Evolutionary conservation across 768 basidiomycete species (phyloP), one percentile per base, ranked within the genome.

Genomic region (Termitomyces sp.): DNA sequence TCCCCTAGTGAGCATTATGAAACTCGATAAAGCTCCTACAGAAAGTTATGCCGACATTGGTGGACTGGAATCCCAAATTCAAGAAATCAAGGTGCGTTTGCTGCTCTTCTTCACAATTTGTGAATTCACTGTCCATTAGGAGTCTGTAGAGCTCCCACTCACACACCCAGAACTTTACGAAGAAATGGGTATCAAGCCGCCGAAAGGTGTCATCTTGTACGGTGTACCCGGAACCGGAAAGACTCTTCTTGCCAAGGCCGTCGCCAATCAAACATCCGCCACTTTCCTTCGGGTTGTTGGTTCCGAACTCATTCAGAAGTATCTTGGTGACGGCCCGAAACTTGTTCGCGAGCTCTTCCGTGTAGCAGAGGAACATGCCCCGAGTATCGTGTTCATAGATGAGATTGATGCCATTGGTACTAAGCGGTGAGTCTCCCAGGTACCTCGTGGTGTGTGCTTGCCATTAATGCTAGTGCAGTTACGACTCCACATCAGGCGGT

Each of bases 131-230:
- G 22, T 44, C n/a, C 9, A 32, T 33, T 43, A 95, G 91, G 97
- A 99, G 88, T 93, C 97, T 14, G 96, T 98, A 46, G 97, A 98
- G 74, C 82, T 98, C 33, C 97, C 97, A 0, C 79, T 99, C 24
- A 98, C 96, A 9, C 97, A 98, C 70, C 97, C 97, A 3, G 97
- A 99, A 69, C 76, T 98, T 39, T 99, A 98, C 74, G 96, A 98
- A 74, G 96, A 98, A 79, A 98, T 99, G 97, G 97, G 97, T 56
- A 98, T 99, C 74, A 91, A 91, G 67, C 97, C 96, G n/a, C 97
- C 97, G 22, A 98, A 98, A 72, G 97, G 97, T 76, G 96, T 99
- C 69, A 98, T 99, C 64, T 83, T 99, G 1, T 99, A 98, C 68
- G 97, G 97, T 63, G 96, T 96, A 3, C 97, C 97, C 0, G 97